Evolutionary conservation across 352 stramenopile genomes (phyloP).

Genomic region (Phytopythium chamaehyphon): DNA sequence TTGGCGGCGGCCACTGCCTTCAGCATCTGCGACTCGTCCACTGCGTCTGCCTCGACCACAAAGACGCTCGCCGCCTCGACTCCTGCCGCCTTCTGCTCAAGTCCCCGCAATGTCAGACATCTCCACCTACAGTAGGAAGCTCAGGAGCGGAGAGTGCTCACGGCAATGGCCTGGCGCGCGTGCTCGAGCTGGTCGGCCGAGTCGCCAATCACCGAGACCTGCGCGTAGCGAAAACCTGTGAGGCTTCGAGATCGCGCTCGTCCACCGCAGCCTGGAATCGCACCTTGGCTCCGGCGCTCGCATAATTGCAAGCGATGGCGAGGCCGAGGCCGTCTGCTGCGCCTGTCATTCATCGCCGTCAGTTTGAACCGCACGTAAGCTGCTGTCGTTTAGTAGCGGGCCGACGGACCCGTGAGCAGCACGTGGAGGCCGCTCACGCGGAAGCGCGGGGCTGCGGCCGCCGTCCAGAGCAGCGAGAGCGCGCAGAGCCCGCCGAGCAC

Average conservation of each 20-base stretch:
- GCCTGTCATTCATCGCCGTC: too few species aligned
- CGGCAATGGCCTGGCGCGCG: constrained; percentile 31
- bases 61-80: constrained; percentile 21
- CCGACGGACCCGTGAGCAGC: constrained; percentile 40
- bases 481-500: constrained; percentile 31
- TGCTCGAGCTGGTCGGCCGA: constrained; percentile 28
- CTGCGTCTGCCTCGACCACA: constrained; percentile 34
- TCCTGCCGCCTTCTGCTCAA: constrained; percentile 12
- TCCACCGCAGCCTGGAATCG: not conserved
- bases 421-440: constrained; percentile 49
- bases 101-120: too few species aligned
- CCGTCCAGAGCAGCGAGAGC: constrained; percentile 46
- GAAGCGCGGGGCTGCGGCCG: constrained; percentile 39
- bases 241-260: too few species aligned
- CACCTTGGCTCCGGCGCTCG: constrained; percentile 38
- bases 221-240: too few species aligned
- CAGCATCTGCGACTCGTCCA: constrained; percentile 29
- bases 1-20: constrained; percentile 46
- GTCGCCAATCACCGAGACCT: constrained; percentile 43
- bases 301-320: constrained; percentile 61
- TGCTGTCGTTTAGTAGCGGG: too few species aligned
- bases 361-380: too few species aligned
- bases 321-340: constrained; percentile 41
- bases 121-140: too few species aligned
- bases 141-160: too few species aligned